Evolutionary conservation across 179 eudicot species (phyloP).

Genomic region (Gypsophila paniculata): DNA sequence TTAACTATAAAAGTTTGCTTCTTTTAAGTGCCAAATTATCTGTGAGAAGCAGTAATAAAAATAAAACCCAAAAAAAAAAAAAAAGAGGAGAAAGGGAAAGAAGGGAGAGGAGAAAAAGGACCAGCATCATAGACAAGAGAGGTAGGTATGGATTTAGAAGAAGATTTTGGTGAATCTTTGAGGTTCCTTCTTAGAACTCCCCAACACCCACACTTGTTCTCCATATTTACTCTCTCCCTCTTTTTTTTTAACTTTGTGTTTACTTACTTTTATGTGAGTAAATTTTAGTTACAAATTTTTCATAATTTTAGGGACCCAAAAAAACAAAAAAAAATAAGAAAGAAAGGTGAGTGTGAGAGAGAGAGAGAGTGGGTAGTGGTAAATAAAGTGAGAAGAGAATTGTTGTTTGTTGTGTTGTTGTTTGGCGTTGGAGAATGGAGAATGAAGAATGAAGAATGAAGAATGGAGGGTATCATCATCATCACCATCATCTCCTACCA

Average conservation of each 20-base stretch:
- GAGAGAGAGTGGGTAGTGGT: not conserved
- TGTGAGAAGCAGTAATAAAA: not conserved
- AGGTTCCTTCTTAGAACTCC: conserved; percentile 50
- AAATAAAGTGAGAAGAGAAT: conserved; percentile 19
- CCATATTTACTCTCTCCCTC: conserved; percentile 34
- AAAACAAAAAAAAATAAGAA: no score
- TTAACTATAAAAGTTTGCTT: not conserved
- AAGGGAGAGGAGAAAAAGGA: conserved; percentile 6
- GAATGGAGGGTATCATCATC: conserved; percentile 39
- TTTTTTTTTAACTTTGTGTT: no score
- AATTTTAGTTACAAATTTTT: no score
- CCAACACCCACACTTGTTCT: conserved; percentile 87
- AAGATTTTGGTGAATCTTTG: conserved; percentile 39
- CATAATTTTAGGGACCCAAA: no score
- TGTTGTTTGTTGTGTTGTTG: conserved; percentile 24
- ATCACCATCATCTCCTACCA: no score
- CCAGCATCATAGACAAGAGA: conserved; percentile 97
- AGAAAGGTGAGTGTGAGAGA: not conserved
- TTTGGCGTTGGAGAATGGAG: conserved; percentile 41
- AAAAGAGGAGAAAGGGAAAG: not conserved
- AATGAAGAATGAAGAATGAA: no score
- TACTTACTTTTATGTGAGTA: not conserved
- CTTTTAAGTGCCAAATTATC: not conserved
- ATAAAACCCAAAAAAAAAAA: not conserved
- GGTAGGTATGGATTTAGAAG: conserved; percentile 50